Conservation (phyloP, 2,329 filamentous ascomycete species). For the Paramyrothecium sp. region DNA sequence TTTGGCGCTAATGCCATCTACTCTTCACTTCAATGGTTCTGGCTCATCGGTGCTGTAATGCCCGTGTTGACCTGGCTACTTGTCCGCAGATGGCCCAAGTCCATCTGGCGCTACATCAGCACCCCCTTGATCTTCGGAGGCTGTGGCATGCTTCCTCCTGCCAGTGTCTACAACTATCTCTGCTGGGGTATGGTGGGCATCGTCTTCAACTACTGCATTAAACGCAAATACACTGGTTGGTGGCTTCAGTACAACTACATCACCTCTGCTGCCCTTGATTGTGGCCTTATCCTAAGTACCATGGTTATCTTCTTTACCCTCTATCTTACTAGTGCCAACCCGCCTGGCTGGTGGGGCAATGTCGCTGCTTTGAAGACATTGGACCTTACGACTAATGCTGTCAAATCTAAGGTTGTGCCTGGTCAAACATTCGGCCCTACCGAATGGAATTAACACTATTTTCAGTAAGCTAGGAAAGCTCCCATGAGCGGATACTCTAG, state of each 20-base stretch:
- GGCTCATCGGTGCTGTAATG: slow-evolving; percentile 62
- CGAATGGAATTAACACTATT: too few species aligned
- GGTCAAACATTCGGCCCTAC: slow-evolving; percentile 52
- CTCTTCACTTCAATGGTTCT: slow-evolving; percentile 66
- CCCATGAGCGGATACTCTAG: too few species aligned
- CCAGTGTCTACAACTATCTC: slow-evolving; percentile 69
- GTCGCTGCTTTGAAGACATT: slow-evolving; percentile 42
- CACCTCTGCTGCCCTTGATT: slow-evolving; percentile 68
- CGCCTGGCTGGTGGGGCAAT: slow-evolving; percentile 65
- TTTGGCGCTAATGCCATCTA: slow-evolving; percentile 65
- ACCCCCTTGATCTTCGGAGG: slow-evolving; percentile 69
- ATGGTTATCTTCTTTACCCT: slow-evolving; percentile 70
- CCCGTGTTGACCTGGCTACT: slow-evolving; percentile 64
- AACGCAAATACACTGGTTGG: slow-evolving; percentile 66
- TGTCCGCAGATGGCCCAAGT: slow-evolving; percentile 60
- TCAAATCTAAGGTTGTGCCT: slow-evolving; percentile 37
- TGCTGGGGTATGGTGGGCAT: slow-evolving; percentile 68
- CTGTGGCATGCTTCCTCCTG: slow-evolving; percentile 62
- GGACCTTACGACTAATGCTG: slow-evolving; percentile 41
- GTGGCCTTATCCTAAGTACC: slow-evolving; percentile 63
- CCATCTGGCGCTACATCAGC: slow-evolving; percentile 63
- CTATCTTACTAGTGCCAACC: slow-evolving; percentile 53
- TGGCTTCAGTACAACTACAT: slow-evolving; percentile 80
- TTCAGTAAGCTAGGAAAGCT: too few species aligned
- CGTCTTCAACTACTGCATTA: slow-evolving; percentile 67